These are phyloP conservation scores for Magnolia sinica DNA, from an alignment of 164 flowering plant genomes.

Conservation along the genomic window DNA sequence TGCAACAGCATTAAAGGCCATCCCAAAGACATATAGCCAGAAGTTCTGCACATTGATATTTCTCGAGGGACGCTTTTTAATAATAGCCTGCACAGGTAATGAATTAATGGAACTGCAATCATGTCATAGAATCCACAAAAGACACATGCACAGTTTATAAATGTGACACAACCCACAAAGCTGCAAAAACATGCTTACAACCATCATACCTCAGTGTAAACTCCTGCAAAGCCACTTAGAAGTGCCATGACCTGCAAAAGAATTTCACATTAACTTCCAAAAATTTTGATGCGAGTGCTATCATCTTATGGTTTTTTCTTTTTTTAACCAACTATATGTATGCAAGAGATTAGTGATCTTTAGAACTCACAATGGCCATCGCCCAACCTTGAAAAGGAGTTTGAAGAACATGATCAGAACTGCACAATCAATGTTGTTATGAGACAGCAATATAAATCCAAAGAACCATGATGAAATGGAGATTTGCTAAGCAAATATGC, in stretches of 20 bases:
- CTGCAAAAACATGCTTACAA: conserved; percentile 1
- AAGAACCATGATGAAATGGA: not conserved
- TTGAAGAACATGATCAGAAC: conserved; percentile 95
- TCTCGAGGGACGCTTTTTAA: conserved; percentile 89
- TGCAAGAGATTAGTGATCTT: too few relatives aligned
- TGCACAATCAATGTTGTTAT: conserved; percentile 31
- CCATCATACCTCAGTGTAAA: conserved; percentile 85
- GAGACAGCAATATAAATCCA: conserved; percentile 1
- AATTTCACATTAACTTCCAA: not conserved
- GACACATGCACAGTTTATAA: too few relatives aligned
- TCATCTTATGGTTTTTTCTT: too few relatives aligned
- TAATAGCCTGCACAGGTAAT: conserved; percentile 63
- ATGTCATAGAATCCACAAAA: not conserved
- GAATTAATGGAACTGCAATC: not conserved
- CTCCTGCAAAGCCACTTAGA: conserved; percentile 98
- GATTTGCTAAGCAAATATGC: too few relatives aligned
- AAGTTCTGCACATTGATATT: conserved; percentile 95
- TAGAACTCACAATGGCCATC: conserved; percentile 88
- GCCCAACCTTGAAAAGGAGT: conserved; percentile 90
- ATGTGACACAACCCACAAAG: not conserved
- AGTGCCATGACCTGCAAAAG: conserved; percentile 86
- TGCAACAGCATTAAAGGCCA: conserved; percentile 81
- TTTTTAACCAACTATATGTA: too few relatives aligned
- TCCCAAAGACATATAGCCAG: conserved; percentile 92
- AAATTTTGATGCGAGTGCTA: too few relatives aligned